Evolutionary conservation across 2,329 filamentous ascomycete species (phyloP).

Genomic region (Aspergillus thermomutatus): DNA sequence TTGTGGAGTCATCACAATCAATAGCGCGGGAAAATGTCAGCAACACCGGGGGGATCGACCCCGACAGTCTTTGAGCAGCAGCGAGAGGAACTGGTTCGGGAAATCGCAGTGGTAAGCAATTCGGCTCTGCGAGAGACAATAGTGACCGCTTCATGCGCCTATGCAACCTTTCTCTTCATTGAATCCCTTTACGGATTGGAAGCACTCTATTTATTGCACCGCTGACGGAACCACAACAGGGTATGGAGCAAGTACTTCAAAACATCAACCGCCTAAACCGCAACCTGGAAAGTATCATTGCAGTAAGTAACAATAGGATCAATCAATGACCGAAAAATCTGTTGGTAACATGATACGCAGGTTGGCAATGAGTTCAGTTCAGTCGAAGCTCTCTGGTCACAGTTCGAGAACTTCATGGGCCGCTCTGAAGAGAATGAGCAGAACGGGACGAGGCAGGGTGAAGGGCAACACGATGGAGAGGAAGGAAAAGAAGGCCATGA

Average conservation of each 20-base stretch:
- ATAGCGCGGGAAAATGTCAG: background rate
- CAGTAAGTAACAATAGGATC: conserved; percentile 53
- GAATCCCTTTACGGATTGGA: background rate
- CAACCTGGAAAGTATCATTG: conserved; percentile 84
- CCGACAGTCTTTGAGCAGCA: conserved; percentile 43
- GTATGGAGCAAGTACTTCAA: conserved; percentile 83
- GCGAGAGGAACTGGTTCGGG: conserved; percentile 39
- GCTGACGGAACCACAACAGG: conserved; percentile 35
- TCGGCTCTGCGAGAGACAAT: background rate
- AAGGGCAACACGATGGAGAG: conserved; percentile 15
- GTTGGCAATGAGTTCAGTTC: conserved; percentile 97
- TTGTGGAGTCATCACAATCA: background rate
- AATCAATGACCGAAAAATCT: background rate
- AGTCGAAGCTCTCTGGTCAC: conserved; percentile 93
- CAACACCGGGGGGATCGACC: conserved; percentile 17
- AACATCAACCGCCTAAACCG: conserved; percentile 96
- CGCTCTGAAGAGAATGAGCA: conserved; percentile 53
- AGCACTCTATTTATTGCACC: background rate
- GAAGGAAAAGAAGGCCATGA: conserved; percentile 21
- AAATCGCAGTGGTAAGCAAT: conserved; percentile 42
- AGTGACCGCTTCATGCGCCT: background rate
- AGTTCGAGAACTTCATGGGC: conserved; percentile 95
- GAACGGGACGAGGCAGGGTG: conserved; percentile 26
- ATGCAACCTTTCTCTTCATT: background rate
- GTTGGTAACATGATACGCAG: conserved; percentile 38